Base-by-base conservation (phyloP, 768 basidiomycete genomes). In the Lactarius hengduanensis region DNA sequence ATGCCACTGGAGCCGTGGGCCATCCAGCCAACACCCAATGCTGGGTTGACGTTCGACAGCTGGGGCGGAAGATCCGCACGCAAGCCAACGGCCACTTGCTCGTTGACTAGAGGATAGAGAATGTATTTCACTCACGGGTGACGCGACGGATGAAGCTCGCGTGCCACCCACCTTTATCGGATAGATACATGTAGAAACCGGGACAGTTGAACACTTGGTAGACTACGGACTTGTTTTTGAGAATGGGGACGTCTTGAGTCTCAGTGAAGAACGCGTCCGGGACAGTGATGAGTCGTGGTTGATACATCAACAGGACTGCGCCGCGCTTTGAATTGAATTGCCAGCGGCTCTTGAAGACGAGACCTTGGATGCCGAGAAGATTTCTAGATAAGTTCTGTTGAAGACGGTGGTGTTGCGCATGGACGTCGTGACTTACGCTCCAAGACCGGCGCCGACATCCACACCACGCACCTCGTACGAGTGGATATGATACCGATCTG, bases 111-210 rank as follows among this genome's bases (percentile, higher is more conserved):
- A 47, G 20, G 8, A n/a, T 20, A 20, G 34, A n/a, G 28, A 28
- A 6, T 18, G 4, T 1, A 16, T 13, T 4, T 22, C 47, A 50
- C 3, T 20, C 26, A 20, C 53, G 20, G 38, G 45, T 18, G 26
- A 57, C 16, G 34, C 18, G 38, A n/a, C 16, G 1, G 18, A 3
- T 32, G 20, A 28, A 54, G 47, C 47, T 15, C 10, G 47, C 47
- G 11, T 6, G 47, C 26, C 11, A 50, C 61, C 3, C 26, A 58
- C 66, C 26, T 45, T 62, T 59, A 34, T 26, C 59, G 22, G 66
- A 67, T 4, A 67, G 66, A n/a, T 67, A 63, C 61, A 63, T 63
- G 50, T 55, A 67, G 47, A 36, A 67, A 2, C 66, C 61, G 11
- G 66, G 57, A 16, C 61, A 63, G 5, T 34, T 59, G 40, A 26